Evolutionary conservation across 257 asterid species (phyloP).

Genomic region (Penstemon eatonii): DNA sequence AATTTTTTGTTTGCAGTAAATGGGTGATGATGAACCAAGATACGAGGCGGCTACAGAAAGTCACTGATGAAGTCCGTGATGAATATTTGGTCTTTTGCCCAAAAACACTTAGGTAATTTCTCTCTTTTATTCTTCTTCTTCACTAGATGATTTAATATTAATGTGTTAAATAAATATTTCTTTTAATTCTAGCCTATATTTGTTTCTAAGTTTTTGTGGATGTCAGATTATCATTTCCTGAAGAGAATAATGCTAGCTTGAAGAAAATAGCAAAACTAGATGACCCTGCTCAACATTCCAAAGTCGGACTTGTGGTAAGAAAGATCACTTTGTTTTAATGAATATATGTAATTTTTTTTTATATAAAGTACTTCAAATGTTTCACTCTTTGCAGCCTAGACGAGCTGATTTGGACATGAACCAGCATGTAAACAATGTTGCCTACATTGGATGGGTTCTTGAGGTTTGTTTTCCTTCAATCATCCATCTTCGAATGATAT

Average conservation of each 20-base stretch:
- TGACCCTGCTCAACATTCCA: slow-evolving; percentile 67
- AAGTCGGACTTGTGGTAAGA: slow-evolving; percentile 80
- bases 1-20: slow-evolving; percentile 60
- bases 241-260: slow-evolving; percentile 84
- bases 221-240: slow-evolving; percentile 83
- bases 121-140: slow-evolving; percentile 18
- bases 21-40: slow-evolving; percentile 99
- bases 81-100: slow-evolving; percentile 72
- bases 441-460: slow-evolving; percentile 95
- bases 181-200: too few relatives aligned
- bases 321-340: slow-evolving; percentile 28
- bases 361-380: slow-evolving; percentile 6
- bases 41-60: slow-evolving; percentile 92
- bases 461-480: slow-evolving; percentile 59
- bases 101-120: slow-evolving; percentile 61
- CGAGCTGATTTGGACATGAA: slow-evolving; percentile 96
- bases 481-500: slow-evolving; percentile 15
- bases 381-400: slow-evolving; percentile 61
- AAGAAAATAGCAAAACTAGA: slow-evolving; percentile 85
- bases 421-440: slow-evolving; percentile 87
- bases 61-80: slow-evolving; percentile 88
- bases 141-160: neutral
- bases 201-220: neutral
- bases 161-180: slow-evolving; percentile 3
- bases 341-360: neutral